Percentiles rank a stretch among this genome's conserved stretches.
phyloP scores from a whole-genome alignment of 2,329 filamentous ascomycete species.

The Epichloe uncinata region DNA sequence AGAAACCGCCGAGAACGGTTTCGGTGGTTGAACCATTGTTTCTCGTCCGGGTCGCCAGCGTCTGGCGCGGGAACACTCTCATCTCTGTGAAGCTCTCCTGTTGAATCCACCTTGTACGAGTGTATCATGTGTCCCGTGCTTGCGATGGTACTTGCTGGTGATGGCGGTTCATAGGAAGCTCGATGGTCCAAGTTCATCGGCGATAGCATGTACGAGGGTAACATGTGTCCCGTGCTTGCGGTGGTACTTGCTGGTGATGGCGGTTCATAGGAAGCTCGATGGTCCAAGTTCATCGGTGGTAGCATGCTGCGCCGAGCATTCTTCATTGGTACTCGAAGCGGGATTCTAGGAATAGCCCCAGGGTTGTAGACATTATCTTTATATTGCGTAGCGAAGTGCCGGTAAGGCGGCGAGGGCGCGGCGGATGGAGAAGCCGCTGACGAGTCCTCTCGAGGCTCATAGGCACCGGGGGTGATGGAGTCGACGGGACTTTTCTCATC shows the following conservation, averaged over 20 bases:
- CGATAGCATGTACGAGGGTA: not conserved
- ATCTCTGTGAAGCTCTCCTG: not conserved
- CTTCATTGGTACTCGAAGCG: conserved; percentile 18
- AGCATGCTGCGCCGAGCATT: conserved; percentile 13
- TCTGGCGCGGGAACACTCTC: conserved; percentile 7
- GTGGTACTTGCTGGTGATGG: conserved; percentile 11
- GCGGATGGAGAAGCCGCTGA: conserved; percentile 13
- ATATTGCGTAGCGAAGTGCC: conserved; percentile 25
- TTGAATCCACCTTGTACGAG: not conserved
- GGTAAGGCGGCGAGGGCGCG: conserved; percentile 16
- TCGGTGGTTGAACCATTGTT: conserved; percentile 9
- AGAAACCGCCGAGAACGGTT: conserved; percentile 22
- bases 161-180: conserved; percentile 12
- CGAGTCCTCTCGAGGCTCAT: conserved; percentile 5
- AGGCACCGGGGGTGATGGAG: not conserved
- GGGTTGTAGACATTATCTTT: conserved; percentile 9
- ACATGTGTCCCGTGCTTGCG: conserved; percentile 5
- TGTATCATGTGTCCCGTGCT: conserved; percentile 6
- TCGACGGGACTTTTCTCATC: not conserved
- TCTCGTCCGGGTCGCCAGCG: conserved; percentile 1
- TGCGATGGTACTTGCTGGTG: conserved; percentile 8
- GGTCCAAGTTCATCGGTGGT: not conserved
- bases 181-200: not conserved
- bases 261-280: conserved; percentile 10
- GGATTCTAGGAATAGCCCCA: conserved; percentile 12